Evolutionary conservation across 148 eudicot genomes (phyloP).

Genomic region (Euryodendron excelsum): DNA sequence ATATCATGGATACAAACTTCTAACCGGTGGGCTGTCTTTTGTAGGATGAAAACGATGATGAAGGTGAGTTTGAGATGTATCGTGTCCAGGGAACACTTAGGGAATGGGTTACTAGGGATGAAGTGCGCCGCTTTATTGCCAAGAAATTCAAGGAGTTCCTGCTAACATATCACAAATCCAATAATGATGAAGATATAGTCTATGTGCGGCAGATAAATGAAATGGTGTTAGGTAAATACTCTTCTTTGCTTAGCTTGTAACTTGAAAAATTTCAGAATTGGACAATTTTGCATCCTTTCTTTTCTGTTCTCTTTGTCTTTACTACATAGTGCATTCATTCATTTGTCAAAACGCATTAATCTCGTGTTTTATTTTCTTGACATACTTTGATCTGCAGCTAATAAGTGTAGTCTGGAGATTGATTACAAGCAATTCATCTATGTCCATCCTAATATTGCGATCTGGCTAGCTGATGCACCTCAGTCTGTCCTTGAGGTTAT

Average conservation of each 20-base stretch:
- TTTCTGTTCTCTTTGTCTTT: too few species aligned
- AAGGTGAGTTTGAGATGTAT: conserved; percentile 88
- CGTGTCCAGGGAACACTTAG: conserved; percentile 88
- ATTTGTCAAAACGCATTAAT: background rate
- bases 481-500: conserved; percentile 96
- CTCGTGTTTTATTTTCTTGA: conserved; percentile 1
- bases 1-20: background rate
- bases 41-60: conserved; percentile 83
- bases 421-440: conserved; percentile 87
- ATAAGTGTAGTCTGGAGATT: conserved; percentile 93
- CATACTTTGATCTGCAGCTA: conserved; percentile 48
- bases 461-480: conserved; percentile 99
- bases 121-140: conserved; percentile 88
- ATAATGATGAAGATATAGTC: conserved; percentile 61
- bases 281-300: background rate
- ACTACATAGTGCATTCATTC: background rate
- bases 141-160: conserved; percentile 85
- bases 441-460: conserved; percentile 87
- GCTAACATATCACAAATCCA: conserved; percentile 62
- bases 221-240: conserved; percentile 74
- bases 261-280: background rate
- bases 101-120: conserved; percentile 99
- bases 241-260: background rate
- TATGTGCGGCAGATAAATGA: conserved; percentile 85
- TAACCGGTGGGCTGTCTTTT: conserved; percentile 5